These are phyloP conservation scores for Fistulifera pelliculosa DNA, from an alignment of 108 stramenopile genomes.

Conservation along the genomic window DNA sequence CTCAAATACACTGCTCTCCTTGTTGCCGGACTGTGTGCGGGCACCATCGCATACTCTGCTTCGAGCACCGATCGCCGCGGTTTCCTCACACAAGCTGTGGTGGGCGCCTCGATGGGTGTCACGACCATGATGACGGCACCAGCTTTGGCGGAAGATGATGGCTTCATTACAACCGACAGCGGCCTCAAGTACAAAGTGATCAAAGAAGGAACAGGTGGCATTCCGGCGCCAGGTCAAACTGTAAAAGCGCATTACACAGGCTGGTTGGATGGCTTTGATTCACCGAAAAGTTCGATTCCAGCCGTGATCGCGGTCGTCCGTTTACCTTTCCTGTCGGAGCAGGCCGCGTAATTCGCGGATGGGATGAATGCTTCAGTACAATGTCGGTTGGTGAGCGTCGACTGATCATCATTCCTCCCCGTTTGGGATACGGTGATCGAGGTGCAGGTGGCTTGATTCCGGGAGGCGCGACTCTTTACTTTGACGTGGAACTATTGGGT, in stretches of 20 bases:
- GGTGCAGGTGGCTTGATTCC: constrained; percentile 91
- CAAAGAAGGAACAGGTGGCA: constrained; percentile 83
- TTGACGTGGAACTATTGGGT: constrained; percentile 87
- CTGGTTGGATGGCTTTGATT: constrained; percentile 89
- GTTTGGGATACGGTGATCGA: constrained; percentile 84
- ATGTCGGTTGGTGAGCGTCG: constrained; percentile 93
- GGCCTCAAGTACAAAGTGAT: constrained; percentile 84
- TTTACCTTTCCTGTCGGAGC: constrained; percentile 88
- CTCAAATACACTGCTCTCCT: too few relatives aligned
- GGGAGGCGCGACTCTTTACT: constrained; percentile 84
- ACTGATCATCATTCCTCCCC: constrained; percentile 75
- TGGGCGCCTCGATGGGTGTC: constrained; percentile 9
- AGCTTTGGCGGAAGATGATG: constrained; percentile 31
- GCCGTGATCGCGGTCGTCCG: constrained; percentile 86
- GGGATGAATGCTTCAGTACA: constrained; percentile 35
- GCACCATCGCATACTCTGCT: too few relatives aligned
- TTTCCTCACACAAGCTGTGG: constrained; percentile 1
- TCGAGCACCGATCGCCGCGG: constrained; percentile 1
- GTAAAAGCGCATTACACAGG: constrained; percentile 98
- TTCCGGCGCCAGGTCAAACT: constrained; percentile 64
- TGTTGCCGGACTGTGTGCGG: too few relatives aligned
- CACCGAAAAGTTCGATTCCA: constrained; percentile 87
- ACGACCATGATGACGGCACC: constrained; percentile 22
- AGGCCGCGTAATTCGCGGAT: constrained; percentile 90
- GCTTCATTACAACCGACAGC: constrained; percentile 69